Base-by-base conservation (phyloP, 441 rosid species). In the Gossypium schwendimanii region DNA sequence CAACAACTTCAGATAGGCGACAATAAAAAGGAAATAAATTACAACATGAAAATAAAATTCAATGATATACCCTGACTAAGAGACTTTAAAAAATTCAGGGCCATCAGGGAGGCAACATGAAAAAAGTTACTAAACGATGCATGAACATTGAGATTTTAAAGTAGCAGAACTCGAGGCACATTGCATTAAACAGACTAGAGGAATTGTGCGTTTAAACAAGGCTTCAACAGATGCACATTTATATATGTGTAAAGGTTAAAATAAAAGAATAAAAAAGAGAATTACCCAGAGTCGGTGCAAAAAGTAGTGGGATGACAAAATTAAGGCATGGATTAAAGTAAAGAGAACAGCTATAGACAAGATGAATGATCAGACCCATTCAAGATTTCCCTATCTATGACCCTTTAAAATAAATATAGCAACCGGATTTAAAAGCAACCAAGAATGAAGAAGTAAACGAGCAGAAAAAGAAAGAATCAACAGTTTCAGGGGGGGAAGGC, bases 331-430 rank as follows among this genome's bases (percentile, higher is more conserved):
- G 23, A 47, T 47, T 66, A 36, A 66, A 47, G 57, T 65, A 9
- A 14, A 45, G 70, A 65, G 57, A 65, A 65, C 57, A 47, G 41
- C 70, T 17, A 66, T 45, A 45, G 70, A 45, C 55, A 65, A 44
- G 55, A 31, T 65, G 24, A 65, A 65, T 65, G 70, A 65, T n/a
- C 70, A 47, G 58, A 66, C 70, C 23, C 5, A 47, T 24, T 47
- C 70, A 24, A 66, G 50, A 66, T 47, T 66, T 47, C 41, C 6
- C 70, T 66, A 66, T 8, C 31, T 14, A 64, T 64, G 54, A 24
- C 41, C 41, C 41, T 65, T 65, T 66, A n/a, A 65, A 45, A 24
- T 47, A 66, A n/a, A 24, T 47, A 66, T 47, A 47, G 58, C 18
- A n/a, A 20, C 36, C 26, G 17, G 12, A 47, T n/a, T 49, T 49